A percentile compares a stretch with the other conserved stretches of the same genome.
These are phyloP conservation scores for Cutaneotrichosporon spelunceum DNA, from an alignment of 1,284 basidiomycete genomes.

Conservation along the genomic window DNA sequence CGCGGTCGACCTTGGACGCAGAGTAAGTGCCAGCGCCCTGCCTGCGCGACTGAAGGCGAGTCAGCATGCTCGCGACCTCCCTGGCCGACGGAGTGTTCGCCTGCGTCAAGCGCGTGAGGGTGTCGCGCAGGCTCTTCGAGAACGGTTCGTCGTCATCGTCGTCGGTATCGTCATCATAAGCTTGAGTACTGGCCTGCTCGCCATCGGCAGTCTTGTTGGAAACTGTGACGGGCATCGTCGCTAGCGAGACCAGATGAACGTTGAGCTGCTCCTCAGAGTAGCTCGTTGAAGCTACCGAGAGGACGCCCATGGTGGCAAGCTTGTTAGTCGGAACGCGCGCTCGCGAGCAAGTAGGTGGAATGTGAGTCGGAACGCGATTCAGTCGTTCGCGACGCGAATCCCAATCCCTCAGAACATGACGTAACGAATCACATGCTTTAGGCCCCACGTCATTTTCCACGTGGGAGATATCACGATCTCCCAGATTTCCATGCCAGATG, in stretches of 20 bases:
- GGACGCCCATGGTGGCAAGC: slow-evolving; percentile 24
- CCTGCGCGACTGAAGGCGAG: slow-evolving; percentile 13
- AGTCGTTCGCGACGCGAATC: not conserved
- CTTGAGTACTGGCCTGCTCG: not conserved
- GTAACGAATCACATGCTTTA: not conserved
- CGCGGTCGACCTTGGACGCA: slow-evolving; percentile 30
- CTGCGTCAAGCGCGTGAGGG: slow-evolving; percentile 37
- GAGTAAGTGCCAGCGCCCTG: not conserved
- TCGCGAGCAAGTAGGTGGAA: not conserved
- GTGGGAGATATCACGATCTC: not conserved
- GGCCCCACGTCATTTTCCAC: slow-evolving; percentile 10
- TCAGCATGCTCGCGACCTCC: slow-evolving; percentile 35
- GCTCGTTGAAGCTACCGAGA: slow-evolving; percentile 31
- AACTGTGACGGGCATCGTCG: slow-evolving; percentile 44
- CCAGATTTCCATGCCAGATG: slow-evolving; percentile 7
- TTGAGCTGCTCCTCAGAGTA: slow-evolving; percentile 47
- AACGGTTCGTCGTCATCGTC: not conserved
- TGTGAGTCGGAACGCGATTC: not conserved
- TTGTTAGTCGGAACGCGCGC: not conserved
- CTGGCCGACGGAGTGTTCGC: slow-evolving; percentile 28
- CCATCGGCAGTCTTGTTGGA: too few species aligned
- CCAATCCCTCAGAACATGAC: not conserved
- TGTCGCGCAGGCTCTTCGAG: slow-evolving; percentile 27
- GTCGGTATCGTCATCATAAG: too few species aligned
- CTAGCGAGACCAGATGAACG: slow-evolving; percentile 40